Conservation (phyloP, 441 rosid species). For the Croton laevigatus region DNA sequence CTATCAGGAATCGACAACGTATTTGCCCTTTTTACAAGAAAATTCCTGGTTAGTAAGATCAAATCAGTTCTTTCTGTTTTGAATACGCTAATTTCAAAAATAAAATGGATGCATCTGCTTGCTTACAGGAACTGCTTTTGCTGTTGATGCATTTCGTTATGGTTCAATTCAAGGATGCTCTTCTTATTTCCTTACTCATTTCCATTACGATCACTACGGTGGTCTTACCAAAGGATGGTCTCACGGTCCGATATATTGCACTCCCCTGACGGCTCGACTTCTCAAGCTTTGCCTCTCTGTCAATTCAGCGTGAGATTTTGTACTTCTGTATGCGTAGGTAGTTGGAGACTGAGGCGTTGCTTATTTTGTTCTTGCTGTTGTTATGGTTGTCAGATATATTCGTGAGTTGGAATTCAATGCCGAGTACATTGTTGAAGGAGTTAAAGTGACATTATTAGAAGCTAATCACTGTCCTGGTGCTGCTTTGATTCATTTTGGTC, state of each 20-base stretch:
- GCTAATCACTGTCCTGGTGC: slow-evolving; percentile 92
- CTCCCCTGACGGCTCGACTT: slow-evolving; percentile 66
- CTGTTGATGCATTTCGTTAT: slow-evolving; percentile 83
- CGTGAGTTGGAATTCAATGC: slow-evolving; percentile 50
- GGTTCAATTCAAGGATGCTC: slow-evolving; percentile 57
- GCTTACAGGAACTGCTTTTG: slow-evolving; percentile 55
- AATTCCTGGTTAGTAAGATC: slow-evolving; percentile 50
- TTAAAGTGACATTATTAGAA: slow-evolving; percentile 61
- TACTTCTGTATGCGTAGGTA: background rate
- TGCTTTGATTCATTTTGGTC: slow-evolving; percentile 59
- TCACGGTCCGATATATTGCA: slow-evolving; percentile 69
- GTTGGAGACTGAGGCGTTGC: background rate
- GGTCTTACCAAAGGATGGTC: slow-evolving; percentile 75
- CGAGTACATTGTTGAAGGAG: slow-evolving; percentile 50
- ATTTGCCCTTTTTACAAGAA: slow-evolving; percentile 74
- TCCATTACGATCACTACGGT: slow-evolving; percentile 73
- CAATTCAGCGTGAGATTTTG: slow-evolving; percentile 44
- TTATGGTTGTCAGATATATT: slow-evolving; percentile 39
- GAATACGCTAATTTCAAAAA: background rate
- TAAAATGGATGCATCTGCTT: background rate
- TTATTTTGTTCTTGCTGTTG: background rate
- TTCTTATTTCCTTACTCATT: slow-evolving; percentile 80
- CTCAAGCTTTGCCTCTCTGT: slow-evolving; percentile 57
- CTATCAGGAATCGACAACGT: slow-evolving; percentile 30
- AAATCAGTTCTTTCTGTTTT: background rate